Conservation (phyloP, 768 basidiomycete genomes). For the Kwoniella sp. region DNA sequence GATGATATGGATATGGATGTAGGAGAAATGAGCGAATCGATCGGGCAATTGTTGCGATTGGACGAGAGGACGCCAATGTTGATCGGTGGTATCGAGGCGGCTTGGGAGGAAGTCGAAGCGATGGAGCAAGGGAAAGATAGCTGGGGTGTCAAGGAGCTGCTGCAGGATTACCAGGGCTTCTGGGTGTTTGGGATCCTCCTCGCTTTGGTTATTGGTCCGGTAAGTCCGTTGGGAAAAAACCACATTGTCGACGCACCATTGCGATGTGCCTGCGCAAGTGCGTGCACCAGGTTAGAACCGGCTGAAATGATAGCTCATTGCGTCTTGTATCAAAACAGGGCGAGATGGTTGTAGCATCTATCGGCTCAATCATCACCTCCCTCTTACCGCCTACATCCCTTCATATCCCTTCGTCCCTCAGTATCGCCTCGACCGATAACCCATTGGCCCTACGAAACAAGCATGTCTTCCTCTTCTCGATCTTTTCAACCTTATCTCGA, state of each 20-base stretch:
- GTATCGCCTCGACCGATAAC: conserved; percentile 5
- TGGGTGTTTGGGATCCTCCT: conserved; percentile 53
- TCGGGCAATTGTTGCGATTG: conserved; percentile 44
- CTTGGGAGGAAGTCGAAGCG: conserved; percentile 45
- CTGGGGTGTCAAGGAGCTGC: conserved; percentile 43
- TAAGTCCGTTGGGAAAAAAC: conserved; percentile 23
- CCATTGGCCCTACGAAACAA: conserved; percentile 50
- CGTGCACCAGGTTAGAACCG: background rate
- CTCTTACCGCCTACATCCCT: conserved; percentile 39
- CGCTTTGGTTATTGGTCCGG: conserved; percentile 54
- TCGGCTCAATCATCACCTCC: conserved; percentile 54
- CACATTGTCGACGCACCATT: no score
- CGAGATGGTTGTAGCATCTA: conserved; percentile 53
- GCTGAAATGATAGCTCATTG: background rate
- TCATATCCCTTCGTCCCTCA: background rate
- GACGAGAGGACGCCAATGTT: conserved; percentile 53
- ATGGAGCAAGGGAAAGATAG: conserved; percentile 39
- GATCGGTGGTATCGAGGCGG: conserved; percentile 54
- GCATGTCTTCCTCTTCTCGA: conserved; percentile 51
- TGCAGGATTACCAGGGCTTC: conserved; percentile 50
- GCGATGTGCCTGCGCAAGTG: background rate
- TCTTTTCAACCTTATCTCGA: conserved; percentile 50
- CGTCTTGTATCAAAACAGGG: conserved; percentile 27
- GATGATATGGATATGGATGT: conserved; percentile 7
- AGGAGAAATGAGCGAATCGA: conserved; percentile 19